A percentile compares a stretch with the other conserved stretches of the same genome.
These are phyloP conservation scores for Dendrobium officinale DNA, from an alignment of 106 monocot species.

Conservation along the genomic window DNA sequence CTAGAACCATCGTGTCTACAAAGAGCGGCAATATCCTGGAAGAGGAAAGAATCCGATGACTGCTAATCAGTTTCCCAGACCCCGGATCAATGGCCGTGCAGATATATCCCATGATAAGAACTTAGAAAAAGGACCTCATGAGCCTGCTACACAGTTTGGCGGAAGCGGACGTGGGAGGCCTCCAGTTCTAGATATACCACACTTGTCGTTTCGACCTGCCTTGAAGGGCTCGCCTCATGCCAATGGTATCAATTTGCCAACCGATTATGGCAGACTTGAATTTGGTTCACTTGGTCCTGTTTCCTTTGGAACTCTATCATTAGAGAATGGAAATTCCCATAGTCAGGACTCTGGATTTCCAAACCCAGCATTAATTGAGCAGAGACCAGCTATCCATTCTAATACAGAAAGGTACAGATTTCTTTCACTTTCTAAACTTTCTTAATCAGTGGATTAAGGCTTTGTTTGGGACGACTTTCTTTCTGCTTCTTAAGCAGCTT, in stretches of 20 bases:
- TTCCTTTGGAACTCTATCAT: constrained; percentile 7
- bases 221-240: constrained; percentile 19
- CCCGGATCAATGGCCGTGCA: constrained; percentile 15
- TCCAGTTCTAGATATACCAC: constrained; percentile 7
- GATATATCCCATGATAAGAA: constrained; percentile 8
- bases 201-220: constrained; percentile 8
- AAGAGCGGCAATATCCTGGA: constrained; percentile 27
- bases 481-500: no score
- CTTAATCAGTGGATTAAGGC: background rate
- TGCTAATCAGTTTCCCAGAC: background rate
- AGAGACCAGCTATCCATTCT: constrained; percentile 8
- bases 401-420: constrained; percentile 23
- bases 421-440: background rate
- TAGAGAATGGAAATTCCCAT: constrained; percentile 12
- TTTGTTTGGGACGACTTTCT: no score
- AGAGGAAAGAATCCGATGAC: constrained; percentile 25
- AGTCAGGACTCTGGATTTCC: constrained; percentile 13
- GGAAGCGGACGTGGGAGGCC: constrained; percentile 27
- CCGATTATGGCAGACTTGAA: constrained; percentile 20
- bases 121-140: constrained; percentile 18
- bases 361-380: constrained; percentile 6
- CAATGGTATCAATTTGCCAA: constrained; percentile 7
- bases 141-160: constrained; percentile 8
- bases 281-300: constrained; percentile 50
- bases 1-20: constrained; percentile 35